These are phyloP conservation scores for Rostrohypoxylon terebratum DNA, from an alignment of 495 filamentous ascomycete genomes.

Conservation along the genomic window DNA sequence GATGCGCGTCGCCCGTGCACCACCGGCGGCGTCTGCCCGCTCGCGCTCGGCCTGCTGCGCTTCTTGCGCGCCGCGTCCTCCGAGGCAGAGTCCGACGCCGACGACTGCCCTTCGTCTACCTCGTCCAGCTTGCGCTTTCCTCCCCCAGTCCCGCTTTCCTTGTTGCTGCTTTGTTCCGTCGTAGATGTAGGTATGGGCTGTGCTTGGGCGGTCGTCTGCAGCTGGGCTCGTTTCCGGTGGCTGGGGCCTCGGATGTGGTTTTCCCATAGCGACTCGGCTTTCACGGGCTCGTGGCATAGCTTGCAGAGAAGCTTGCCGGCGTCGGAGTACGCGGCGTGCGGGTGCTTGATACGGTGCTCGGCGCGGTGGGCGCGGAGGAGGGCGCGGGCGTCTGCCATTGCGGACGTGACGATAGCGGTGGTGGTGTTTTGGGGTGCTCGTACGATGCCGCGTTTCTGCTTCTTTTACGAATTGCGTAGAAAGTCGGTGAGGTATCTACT, in stretches of 20 bases:
- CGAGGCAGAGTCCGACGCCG: conserved; percentile 50
- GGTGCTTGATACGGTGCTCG: conserved; percentile 77
- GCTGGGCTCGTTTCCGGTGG: conserved; percentile 59
- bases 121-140: conserved; percentile 59
- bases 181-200: background rate
- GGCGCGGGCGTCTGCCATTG: conserved; percentile 86
- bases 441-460: background rate
- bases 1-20: conserved; percentile 51
- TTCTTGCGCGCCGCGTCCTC: conserved; percentile 58
- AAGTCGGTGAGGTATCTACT: background rate
- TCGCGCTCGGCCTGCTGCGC: conserved; percentile 49
- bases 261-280: conserved; percentile 72
- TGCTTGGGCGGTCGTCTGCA: background rate
- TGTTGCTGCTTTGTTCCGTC: background rate
- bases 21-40: conserved; percentile 47
- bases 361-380: conserved; percentile 85
- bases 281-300: conserved; percentile 69
- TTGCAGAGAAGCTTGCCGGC: conserved; percentile 70
- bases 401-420: background rate
- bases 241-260: conserved; percentile 62
- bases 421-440: background rate
- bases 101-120: conserved; percentile 50
- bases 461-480: background rate
- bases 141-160: background rate
- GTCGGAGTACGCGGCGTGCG: conserved; percentile 70